Base-by-base conservation (phyloP, 306 rosid genomes). In the Benincasa hispida region DNA sequence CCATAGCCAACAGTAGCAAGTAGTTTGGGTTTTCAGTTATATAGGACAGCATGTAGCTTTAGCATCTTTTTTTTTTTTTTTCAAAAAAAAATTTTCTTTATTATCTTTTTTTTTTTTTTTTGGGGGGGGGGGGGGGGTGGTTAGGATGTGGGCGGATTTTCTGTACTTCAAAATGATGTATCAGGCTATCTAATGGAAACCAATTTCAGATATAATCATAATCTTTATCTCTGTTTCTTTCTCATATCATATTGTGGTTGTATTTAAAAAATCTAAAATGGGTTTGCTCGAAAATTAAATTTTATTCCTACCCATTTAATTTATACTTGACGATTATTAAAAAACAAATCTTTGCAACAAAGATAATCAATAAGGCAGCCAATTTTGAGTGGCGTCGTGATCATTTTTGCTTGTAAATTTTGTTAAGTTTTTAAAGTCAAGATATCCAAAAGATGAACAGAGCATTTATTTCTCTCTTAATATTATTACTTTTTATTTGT, bases 101-200 rank as follows among this genome's bases (percentile, higher is more conserved):
- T 83, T 48, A 69, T 56, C 28, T 84, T 73, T 68, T 78, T 63
- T 77, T 83, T 74, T 77, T 41, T 10, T 32, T 32, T 47, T 85
- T 58, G 2, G 35, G 32, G 32, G 32, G 34, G 34, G 34, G 34
- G 34, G 34, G 35, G 5, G 72, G 82, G 88, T 86, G 84, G 72
- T 81, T 86, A 85, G 87, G 83, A 86, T 87, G 62, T 91, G 76
- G 84, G 62, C 90, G 76, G 84, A 85, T 86, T 79, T 84, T 83
- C 76, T 84, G 77, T 78, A 42, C 75, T 69, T 77, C 63, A 85
- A 72, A 80, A 63, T 81, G 84, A 81, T 87, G 92, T 79, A 87
- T 83, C 87, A 85, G 82, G 69, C 86, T 78, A 86, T 92, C 84
- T 85, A 74, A 82, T 83, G 82, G 87, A 80, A 86, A 84, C 79